Base-by-base conservation (phyloP, 164 flowering plant genomes). In the Macadamia tetraphylla region DNA sequence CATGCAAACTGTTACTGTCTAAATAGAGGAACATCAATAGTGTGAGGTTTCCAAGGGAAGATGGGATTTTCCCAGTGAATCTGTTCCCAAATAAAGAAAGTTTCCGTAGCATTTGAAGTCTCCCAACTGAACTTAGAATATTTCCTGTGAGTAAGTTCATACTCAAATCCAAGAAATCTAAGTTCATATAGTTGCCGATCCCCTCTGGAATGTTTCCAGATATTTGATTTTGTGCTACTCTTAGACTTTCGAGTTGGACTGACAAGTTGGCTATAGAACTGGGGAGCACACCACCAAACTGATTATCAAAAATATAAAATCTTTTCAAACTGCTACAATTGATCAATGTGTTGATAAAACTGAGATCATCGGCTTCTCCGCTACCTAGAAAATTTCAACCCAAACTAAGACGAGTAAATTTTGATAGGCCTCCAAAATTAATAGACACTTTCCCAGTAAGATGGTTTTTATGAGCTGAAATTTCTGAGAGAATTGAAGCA, bases 121-220 rank as follows among this genome's bases (percentile, higher is more conserved):
- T 75, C 55, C 80, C 83, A 10, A 77, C 14, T 1, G 23, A 17
- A 8, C 15, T 63, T 2, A 76, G 84, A n/a, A 81, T 55, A 29
- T 0, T 32, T 15, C 79, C 77, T 10, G 1, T 17, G 8, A 69
- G 6, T 30, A 51, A 32, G 51, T 18, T 23, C 6, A 10, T 55
- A 35, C 3, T 18, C 11, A 53, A 59, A 79, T 8, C 1, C 29
- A 35, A 9, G 81, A n/a, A 14, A 13, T 9, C 9, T 6, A 83
- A 60, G 59, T 67, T 76, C 1, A 60, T 29, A 43, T 79, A 79
- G 30, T 77, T 79, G 6, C 58, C 70, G 11, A 83, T 72, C 42
- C 74, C 74, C 17, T 1, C 0, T n/a, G 84, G 86, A 23, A 83
- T 66, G 56, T 31, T 66, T 61, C 86, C 84, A 7, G 46, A 43